Evolutionary conservation across 202 grass and related monocot genomes (phyloP), one percentile per base, ranked within the genome.

Genomic region (Panicum virgatum): DNA sequence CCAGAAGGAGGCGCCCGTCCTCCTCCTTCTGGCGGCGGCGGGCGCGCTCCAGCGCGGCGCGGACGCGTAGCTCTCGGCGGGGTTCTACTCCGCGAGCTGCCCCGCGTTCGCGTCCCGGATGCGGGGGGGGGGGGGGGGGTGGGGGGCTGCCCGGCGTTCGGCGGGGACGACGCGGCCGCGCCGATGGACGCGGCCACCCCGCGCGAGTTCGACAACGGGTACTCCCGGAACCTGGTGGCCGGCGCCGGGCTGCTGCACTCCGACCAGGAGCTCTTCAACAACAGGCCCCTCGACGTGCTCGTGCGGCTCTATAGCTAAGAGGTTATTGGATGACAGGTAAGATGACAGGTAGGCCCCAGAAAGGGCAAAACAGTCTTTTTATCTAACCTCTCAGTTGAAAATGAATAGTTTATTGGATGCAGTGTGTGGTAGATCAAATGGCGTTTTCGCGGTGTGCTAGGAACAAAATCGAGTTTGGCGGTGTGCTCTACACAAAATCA

Each of bases 211-310:
- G 91, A 94, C 85, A 90, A 91, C 72, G 78, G 88, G 0, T 94
- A 80, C 83, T 94, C 83, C 88, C 79, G 42, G 7, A 79, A 70
- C 66, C 78, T 94, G 1, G 62, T 91, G 32, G 12, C 56, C 51
- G 81, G 85, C 60, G 79, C 81, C n/a, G 91, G 75, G 34, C 85
- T 93, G 46, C 77, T 93, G 12, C 91, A 87, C 84, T 93, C 91
- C 14, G 91, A 93, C 66, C 87, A 93, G 82, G 76, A 85, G 81
- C 87, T 93, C n/a, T 93, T 79, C 85, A 93, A 85, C 86, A 84
- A 82, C 69, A 88, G 91, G 0, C 75, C 78, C 1, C 45, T 81
- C 4, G 88, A 94, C 62, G 34, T 52, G 4, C 69, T 86, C 2
- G 91, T 91, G 26, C 27, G 79, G 2, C 57, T 88, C 10, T 94